Base-by-base conservation (phyloP, 2,329 filamentous ascomycete genomes). In the Metarhizium album region DNA sequence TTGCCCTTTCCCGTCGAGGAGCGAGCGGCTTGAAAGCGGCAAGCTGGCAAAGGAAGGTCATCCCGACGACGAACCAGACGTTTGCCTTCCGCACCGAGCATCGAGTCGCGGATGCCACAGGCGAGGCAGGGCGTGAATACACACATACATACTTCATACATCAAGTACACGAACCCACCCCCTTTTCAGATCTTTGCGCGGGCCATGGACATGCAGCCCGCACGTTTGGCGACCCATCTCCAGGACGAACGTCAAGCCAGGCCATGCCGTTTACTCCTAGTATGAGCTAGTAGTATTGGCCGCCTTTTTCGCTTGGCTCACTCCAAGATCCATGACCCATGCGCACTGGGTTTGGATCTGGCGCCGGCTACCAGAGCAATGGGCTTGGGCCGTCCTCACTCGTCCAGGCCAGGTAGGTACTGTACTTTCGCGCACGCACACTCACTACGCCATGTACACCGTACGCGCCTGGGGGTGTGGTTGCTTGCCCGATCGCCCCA, bases 301-400 rank as follows among this genome's bases (percentile, higher is more conserved):
- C 58, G 52, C 57, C 62, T 57, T 59, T 56, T 59, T 55, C 58
- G 56, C 56, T 56, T 53, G 66, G 57, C 59, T 67, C 67, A 68
- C 67, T 59, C 58, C 54, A 47, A 67, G 62, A 65, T 67, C 66
- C 64, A 60, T 66, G 63, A 53, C 47, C 51, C 48, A 40, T 45
- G 45, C 42, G 24, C n/a, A n/a, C 46, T 46, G 57, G 60, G 63
- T 62, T 63, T 55, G 64, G 50, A 63, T 65, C 63, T 65, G 60
- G 63, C 58, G 59, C 58, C 58, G 55, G 55, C 58, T 59, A 53
- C 60, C 62, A 62, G 47, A 52, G 52, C 53, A 40, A 18, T 48
- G 50, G 54, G 53, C 62, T 64, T 61, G 63, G 64, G 67, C 67
- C 64, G 63, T 64, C 62, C 63, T 65, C 47, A 62, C 57, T 40